Base-by-base conservation (phyloP, 2,329 filamentous ascomycete species). In the Tolypocladium endophyticum region DNA sequence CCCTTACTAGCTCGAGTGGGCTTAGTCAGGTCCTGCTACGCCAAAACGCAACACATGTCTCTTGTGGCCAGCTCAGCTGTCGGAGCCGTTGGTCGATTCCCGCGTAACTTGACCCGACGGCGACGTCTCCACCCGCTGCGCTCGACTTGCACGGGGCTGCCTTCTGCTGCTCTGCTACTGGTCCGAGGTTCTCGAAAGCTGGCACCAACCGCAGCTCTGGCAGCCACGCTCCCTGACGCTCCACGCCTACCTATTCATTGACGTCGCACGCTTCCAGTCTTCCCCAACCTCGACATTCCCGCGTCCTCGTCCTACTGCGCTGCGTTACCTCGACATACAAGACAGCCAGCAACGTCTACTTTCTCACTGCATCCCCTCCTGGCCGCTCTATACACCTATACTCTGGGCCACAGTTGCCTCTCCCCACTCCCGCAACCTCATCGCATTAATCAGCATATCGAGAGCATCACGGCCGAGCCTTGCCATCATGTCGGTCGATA, bases 401-500 rank as follows among this genome's bases (percentile, higher is more conserved):
- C 50, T 33, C 12, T 20, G 20, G 50, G 50, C 50, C 50, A 35
- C 50, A n/a, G 50, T 20, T 33, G 50, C 38, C 41, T 38, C 56
- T 9, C 35, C 54, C 56, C n/a, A 52, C 38, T 52, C 33, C 38
- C 16, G 38, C 36, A 45, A 55, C 18, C 16, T 41, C 14, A 14
- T 39, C 39, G 20, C 43, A 54, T 52, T 54, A 45, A 53, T 38
- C 57, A 35, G 30, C 55, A 38, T 57, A 39, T 16, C 55, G 28
- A 47, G 35, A 47, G 35, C 50, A 54, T 52, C 57, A 25, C 45
- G 35, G 23, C 50, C 50, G 30, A 52, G 20, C 55, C 12, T 54
- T 20, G 53, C 61, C 77, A 83, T 70, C 77, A 97, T 97, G 94
- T 95, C 93, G 69, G 88, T 99, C 79, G 90, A 96, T 70, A 90